phyloP scores from a whole-genome alignment of 2,329 filamentous ascomycete species.

The Sporothrix euskadiensis region DNA sequence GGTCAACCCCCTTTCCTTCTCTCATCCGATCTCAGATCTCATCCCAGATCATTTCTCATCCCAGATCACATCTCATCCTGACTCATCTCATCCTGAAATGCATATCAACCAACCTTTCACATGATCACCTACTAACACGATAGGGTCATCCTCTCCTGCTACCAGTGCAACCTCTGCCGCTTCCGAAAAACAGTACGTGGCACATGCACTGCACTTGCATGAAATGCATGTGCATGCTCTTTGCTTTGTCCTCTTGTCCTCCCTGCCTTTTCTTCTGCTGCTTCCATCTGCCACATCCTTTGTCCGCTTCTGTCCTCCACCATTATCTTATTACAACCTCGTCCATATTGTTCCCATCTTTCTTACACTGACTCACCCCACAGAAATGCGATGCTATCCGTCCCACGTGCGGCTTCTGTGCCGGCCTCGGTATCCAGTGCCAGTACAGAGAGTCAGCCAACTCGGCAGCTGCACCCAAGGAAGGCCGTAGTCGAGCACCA shows the following conservation, averaged over 20 bases:
- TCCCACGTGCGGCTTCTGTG: conserved; percentile 30
- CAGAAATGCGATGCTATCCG: conserved; percentile 31
- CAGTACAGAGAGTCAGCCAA: conserved; percentile 29
- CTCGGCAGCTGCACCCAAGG: not conserved
- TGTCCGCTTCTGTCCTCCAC: not conserved
- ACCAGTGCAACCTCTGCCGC: not conserved
- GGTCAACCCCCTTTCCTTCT: not conserved
- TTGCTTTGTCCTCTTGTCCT: not conserved
- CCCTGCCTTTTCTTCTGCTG: not conserved
- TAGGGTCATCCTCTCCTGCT: not conserved
- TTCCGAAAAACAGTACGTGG: conserved; percentile 2
- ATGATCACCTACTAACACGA: not conserved
- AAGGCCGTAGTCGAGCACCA: not conserved
- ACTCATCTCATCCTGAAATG: not conserved
- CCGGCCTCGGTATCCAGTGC: conserved; percentile 29
- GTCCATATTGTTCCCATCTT: not conserved
- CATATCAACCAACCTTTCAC: not conserved
- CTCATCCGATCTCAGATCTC: not conserved
- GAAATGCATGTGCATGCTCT: not conserved
- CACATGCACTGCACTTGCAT: not conserved
- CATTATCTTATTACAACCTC: not conserved
- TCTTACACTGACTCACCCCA: not conserved
- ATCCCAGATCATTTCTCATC: not conserved
- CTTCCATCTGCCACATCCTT: not conserved
- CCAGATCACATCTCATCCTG: too few species aligned